These are phyloP conservation scores for Albizia julibrissin DNA, from an alignment of 306 rosid species.

Conservation along the genomic window DNA sequence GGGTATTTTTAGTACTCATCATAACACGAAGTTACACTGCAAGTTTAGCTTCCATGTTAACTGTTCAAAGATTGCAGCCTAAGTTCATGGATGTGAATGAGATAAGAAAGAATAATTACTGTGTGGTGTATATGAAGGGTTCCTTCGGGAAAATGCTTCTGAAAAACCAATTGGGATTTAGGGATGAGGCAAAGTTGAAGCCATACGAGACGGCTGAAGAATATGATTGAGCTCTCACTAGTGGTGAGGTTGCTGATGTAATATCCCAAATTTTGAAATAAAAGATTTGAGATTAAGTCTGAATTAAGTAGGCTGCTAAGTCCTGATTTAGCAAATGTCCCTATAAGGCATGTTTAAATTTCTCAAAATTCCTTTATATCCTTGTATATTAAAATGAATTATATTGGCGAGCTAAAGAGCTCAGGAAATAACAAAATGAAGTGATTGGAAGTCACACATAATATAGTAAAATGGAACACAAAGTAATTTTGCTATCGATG, in stretches of 20 bases:
- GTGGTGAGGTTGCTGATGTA: conserved; percentile 56
- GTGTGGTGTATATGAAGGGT: background rate
- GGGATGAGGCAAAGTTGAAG: conserved; percentile 27
- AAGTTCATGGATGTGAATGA: background rate
- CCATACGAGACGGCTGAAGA: conserved; percentile 28
- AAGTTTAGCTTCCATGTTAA: background rate
- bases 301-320: too few species aligned
- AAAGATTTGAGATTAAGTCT: too few species aligned
- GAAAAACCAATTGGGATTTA: background rate
- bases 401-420: too few species aligned
- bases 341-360: too few species aligned
- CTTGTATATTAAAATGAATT: too few species aligned
- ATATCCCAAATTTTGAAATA: too few species aligned
- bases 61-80: background rate
- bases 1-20: background rate
- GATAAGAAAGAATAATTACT: background rate
- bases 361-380: too few species aligned
- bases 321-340: too few species aligned
- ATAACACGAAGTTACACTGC: background rate
- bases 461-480: too few species aligned
- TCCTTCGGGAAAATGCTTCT: background rate
- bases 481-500: too few species aligned
- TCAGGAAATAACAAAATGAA: too few species aligned
- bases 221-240: conserved; percentile 24
- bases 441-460: too few species aligned